Conservation (phyloP, 2,329 filamentous ascomycete genomes). For the Ramularia endophylla region DNA sequence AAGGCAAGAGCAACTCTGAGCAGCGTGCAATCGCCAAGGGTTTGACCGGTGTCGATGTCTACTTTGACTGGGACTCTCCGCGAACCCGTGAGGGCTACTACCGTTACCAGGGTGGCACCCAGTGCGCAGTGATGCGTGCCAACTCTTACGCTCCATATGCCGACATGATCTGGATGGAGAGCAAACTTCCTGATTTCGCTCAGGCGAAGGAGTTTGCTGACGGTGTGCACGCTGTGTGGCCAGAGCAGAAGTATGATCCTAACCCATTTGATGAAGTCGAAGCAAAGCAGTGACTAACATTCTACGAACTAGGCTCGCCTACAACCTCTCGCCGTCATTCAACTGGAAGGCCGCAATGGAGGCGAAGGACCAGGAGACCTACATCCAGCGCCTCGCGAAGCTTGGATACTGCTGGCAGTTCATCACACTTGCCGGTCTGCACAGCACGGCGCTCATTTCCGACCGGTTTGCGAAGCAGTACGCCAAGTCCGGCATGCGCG, state of each 20-base stretch:
- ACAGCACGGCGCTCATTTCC: conserved; percentile 89
- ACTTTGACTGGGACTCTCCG: conserved; percentile 94
- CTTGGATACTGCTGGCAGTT: conserved; percentile 99
- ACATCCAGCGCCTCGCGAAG: conserved; percentile 78
- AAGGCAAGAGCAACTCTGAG: conserved; percentile 82
- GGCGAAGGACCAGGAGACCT: conserved; percentile 87
- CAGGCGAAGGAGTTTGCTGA: conserved; percentile 92
- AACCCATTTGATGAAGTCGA: neutral
- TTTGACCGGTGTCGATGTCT: conserved; percentile 72
- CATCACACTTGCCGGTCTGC: conserved; percentile 96
- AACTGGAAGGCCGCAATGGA: conserved; percentile 99
- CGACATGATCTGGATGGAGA: conserved; percentile 99
- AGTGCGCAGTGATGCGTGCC: conserved; percentile 86
- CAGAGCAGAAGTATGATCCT: conserved; percentile 79
- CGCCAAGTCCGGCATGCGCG: conserved; percentile 69
- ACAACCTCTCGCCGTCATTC: conserved; percentile 98
- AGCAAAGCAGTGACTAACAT: conserved; percentile 13
- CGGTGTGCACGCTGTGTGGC: conserved; percentile 90
- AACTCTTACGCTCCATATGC: conserved; percentile 89
- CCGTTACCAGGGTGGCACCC: conserved; percentile 82
- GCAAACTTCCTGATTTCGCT: conserved; percentile 83
- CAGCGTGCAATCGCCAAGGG: conserved; percentile 71
- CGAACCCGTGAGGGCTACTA: conserved; percentile 94
- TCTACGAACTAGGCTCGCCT: conserved; percentile 62
- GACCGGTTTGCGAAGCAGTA: conserved; percentile 84